Conservation (phyloP, 2,329 filamentous ascomycete genomes). For the Microsporum canis region DNA sequence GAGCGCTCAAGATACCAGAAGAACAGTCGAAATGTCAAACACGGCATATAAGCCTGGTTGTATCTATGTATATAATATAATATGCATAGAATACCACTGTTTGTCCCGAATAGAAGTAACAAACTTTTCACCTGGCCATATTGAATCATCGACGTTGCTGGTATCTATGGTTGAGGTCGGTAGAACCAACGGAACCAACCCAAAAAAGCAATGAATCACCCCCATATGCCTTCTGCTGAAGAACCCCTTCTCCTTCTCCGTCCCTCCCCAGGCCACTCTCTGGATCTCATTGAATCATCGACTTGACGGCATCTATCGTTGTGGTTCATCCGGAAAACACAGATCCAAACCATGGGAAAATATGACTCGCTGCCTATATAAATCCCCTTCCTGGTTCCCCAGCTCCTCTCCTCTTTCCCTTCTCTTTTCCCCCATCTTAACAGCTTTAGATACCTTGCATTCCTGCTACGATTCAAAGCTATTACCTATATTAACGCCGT, state of each 20-base stretch:
- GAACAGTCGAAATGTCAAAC: neutral
- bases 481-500: too few species aligned
- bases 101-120: neutral
- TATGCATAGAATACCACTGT: neutral
- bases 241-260: neutral
- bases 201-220: neutral
- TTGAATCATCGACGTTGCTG: neutral
- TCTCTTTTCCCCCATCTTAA: neutral
- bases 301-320: neutral
- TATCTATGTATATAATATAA: neutral
- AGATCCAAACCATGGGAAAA: too few species aligned
- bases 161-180: neutral
- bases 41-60: neutral
- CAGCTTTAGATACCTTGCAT: neutral
- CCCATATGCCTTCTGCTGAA: neutral
- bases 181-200: neutral
- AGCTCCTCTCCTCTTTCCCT: neutral
- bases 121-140: neutral
- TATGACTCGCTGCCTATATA: neutral
- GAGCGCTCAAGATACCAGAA: neutral
- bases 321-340: neutral
- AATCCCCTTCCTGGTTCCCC: neutral
- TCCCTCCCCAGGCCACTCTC: neutral
- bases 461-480: neutral
- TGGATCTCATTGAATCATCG: neutral